These are phyloP conservation scores for Plenodomus biglobosus DNA, from an alignment of 2,329 filamentous ascomycete species.

Conservation along the genomic window DNA sequence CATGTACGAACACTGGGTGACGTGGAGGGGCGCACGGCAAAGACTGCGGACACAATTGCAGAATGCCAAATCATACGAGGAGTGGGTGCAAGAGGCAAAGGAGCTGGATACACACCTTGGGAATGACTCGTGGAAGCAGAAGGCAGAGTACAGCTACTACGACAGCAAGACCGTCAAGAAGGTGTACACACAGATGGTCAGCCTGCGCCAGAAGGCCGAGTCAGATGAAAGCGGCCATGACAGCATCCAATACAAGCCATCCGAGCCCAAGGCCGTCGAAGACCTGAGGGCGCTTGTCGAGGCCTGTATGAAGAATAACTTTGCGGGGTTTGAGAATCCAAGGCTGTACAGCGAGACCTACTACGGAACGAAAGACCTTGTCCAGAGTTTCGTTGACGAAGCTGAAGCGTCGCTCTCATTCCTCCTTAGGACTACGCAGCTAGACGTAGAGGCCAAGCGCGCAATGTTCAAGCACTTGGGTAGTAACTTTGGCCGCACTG, in stretches of 20 bases:
- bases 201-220: slow-evolving; percentile 57
- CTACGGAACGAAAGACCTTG: slow-evolving; percentile 92
- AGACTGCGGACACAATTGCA: slow-evolving; percentile 70
- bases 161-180: slow-evolving; percentile 80
- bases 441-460: slow-evolving; percentile 73
- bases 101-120: slow-evolving; percentile 79
- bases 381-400: slow-evolving; percentile 89
- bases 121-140: slow-evolving; percentile 77
- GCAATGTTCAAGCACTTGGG: slow-evolving; percentile 83
- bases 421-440: slow-evolving; percentile 66
- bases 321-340: slow-evolving; percentile 90
- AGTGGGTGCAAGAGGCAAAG: slow-evolving; percentile 80
- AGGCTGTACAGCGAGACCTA: slow-evolving; percentile 97
- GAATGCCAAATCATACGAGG: slow-evolving; percentile 70
- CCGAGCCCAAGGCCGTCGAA: slow-evolving; percentile 60
- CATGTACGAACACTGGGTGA: slow-evolving; percentile 85
- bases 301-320: slow-evolving; percentile 96
- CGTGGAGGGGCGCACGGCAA: slow-evolving; percentile 82
- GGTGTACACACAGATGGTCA: slow-evolving; percentile 74
- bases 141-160: slow-evolving; percentile 76
- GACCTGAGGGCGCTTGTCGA: slow-evolving; percentile 78
- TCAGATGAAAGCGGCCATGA: slow-evolving; percentile 55
- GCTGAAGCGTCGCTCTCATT: slow-evolving; percentile 69
- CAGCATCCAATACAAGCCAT: slow-evolving; percentile 23
- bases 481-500: slow-evolving; percentile 89